These are phyloP conservation scores for Candida neerlandica DNA, from an alignment of 1,139 yeast genomes.

Conservation along the genomic window DNA sequence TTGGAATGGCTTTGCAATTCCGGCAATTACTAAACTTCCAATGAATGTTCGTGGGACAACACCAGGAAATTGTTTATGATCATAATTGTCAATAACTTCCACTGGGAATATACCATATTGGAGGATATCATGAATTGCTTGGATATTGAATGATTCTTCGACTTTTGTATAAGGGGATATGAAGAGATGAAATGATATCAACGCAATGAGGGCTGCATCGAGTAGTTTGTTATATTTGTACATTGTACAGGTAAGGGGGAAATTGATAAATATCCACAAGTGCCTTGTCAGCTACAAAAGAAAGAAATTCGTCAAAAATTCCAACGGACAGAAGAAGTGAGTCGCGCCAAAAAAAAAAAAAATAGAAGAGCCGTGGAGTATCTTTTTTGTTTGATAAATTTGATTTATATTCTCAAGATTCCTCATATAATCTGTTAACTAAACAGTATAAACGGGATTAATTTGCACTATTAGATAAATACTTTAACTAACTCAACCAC, in stretches of 20 bases:
- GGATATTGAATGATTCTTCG: constrained; percentile 90
- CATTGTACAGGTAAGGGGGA: constrained; percentile 14
- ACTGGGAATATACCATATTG: constrained; percentile 56
- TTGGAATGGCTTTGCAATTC: constrained; percentile 36
- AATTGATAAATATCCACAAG: too few relatives aligned
- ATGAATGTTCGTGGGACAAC: constrained; percentile 85
- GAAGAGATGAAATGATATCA: constrained; percentile 48
- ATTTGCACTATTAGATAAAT: constrained; percentile 4
- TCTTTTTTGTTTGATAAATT: too few relatives aligned
- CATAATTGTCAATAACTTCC: constrained; percentile 50
- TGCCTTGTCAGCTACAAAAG: too few relatives aligned
- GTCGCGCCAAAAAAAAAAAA: too few relatives aligned
- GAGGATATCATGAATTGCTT: constrained; percentile 83
- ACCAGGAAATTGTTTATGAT: constrained; percentile 82
- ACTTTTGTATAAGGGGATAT: constrained; percentile 86
- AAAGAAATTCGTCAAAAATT: too few relatives aligned
- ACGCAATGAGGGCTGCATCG: constrained; percentile 26
- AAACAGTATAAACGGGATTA: constrained; percentile 1
- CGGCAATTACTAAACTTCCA: constrained; percentile 65
- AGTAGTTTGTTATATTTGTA: constrained; percentile 23
- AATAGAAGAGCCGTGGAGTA: too few relatives aligned
- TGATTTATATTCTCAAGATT: too few relatives aligned
- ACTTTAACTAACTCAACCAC: neutral
- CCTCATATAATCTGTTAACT: neutral
- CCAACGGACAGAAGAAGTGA: too few relatives aligned